phyloP scores from a whole-genome alignment of 2,329 filamentous ascomycete species.

The Alternaria consortialis region DNA sequence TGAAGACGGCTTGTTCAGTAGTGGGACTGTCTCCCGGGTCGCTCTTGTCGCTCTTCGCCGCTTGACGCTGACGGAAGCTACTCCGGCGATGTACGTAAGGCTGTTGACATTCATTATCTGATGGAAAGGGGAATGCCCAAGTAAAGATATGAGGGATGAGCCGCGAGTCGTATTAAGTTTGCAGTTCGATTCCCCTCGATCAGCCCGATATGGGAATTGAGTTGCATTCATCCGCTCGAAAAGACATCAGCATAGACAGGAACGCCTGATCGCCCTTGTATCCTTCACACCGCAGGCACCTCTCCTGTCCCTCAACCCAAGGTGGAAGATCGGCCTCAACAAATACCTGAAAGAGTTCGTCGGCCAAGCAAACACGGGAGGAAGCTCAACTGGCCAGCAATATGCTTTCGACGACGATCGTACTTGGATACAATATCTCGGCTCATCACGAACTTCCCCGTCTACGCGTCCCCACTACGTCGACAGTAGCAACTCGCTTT shows the following conservation, averaged over 20 bases:
- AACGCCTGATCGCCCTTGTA: neutral
- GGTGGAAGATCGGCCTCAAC: conserved; percentile 11
- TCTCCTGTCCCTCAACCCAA: neutral
- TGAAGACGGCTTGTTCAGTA: conserved; percentile 1
- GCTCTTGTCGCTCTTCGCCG: neutral
- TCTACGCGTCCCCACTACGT: conserved; percentile 13
- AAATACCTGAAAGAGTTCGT: neutral
- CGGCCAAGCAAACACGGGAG: neutral
- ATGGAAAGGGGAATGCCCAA: conserved; percentile 4
- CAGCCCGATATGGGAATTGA: neutral
- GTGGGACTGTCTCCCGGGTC: conserved; percentile 3
- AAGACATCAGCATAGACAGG: neutral
- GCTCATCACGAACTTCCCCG: neutral
- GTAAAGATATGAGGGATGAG: neutral
- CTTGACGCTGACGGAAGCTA: neutral
- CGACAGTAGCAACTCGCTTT: conserved; percentile 67
- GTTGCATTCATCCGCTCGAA: conserved; percentile 1
- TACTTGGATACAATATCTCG: neutral
- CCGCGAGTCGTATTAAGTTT: neutral
- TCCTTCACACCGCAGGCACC: conserved; percentile 5
- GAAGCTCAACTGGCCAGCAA: neutral
- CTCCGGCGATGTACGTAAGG: conserved; percentile 1
- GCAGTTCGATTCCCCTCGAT: conserved; percentile 10
- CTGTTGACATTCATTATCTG: neutral
- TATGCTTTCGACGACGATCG: neutral